Evolutionary conservation across 139 green algal genomes (phyloP).

Genomic region (Yamagishiella unicocca): DNA sequence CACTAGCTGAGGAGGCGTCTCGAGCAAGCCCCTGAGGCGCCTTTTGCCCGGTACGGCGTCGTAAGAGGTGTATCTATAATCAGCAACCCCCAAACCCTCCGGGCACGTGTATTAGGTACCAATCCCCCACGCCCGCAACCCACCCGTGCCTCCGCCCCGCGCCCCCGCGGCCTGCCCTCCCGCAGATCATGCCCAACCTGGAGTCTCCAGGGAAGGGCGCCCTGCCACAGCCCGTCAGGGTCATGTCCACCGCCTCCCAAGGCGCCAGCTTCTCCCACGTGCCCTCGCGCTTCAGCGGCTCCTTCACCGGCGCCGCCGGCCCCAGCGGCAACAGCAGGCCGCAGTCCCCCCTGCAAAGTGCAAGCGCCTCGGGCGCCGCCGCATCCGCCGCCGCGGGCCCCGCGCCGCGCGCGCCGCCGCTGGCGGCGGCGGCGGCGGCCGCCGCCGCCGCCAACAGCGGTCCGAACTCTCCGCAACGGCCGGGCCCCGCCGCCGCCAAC

Average conservation of each 20-base stretch:
- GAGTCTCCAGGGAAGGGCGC: constrained; percentile 21
- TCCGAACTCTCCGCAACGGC: neutral
- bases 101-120: neutral
- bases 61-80: no score
- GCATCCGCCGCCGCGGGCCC: no score
- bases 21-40: no score
- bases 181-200: constrained; percentile 36
- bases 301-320: neutral
- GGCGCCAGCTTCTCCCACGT: neutral
- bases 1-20: no score
- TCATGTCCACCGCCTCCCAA: neutral
- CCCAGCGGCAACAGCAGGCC: constrained; percentile 2
- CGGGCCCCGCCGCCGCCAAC: neutral
- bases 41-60: no score
- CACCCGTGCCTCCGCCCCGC: no score
- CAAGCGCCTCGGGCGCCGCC: neutral
- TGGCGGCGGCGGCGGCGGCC: neutral
- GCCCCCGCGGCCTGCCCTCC: neutral
- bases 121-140: neutral
- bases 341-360: neutral
- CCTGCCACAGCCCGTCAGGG: neutral
- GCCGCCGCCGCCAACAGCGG: neutral
- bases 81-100: neutral
- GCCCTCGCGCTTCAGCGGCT: neutral
- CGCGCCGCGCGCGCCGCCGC: neutral